Evolutionary conservation across 805 yeast genomes (phyloP), one percentile per base, ranked within the genome.

Genomic region (Saccharomycopsis guyanensis): DNA sequence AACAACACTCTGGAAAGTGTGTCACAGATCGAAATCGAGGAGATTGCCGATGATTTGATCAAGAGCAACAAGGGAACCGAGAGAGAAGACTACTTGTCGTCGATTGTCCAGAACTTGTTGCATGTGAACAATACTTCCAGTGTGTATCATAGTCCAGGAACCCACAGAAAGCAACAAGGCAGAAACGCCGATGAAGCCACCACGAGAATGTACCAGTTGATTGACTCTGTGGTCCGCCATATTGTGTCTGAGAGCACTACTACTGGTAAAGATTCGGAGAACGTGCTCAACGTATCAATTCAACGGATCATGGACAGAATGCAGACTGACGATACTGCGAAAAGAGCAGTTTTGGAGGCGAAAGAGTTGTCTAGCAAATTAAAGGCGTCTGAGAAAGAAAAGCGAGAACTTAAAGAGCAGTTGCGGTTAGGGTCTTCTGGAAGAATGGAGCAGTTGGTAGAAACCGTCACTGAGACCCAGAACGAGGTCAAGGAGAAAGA

Each of bases 321-420:
- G 57, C 80, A 80, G 54, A 85, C 96, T 0, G 96, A 91, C 60
- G 95, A 86, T 45, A 80, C 82, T 64, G 95, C 95, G 10, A 70
- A 79, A 43, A 72, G 83, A 50, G 94, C 96, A 51, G 72, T 68
- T 45, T 59, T 58, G 45, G 87, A 75, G 45, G 70, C 80, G 32
- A 71, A 72, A 56, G 75, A 70, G 38, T 71, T 80, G 35, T 67
- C 71, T 3, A 68, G 68, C 47, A 68, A 66, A 35, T 74, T 80
- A 2, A 82, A 78, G 50, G 72, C 71, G 49, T 78, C 80, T 13
- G 62, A 65, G 16, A 76, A 77, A 2, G 87, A 81, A 56, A 62
- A 78, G 48, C 78, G 76, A 59, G 78, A 75, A 29, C 69, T 86
- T 67, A 74, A 78, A 27, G 68, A 77, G 44, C 86, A 82, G 59